Percentiles rank a stretch among this genome's conserved stretches.
These are phyloP conservation scores for Neoboletus magnificus DNA, from an alignment of 768 basidiomycete genomes.

Conservation along the genomic window DNA sequence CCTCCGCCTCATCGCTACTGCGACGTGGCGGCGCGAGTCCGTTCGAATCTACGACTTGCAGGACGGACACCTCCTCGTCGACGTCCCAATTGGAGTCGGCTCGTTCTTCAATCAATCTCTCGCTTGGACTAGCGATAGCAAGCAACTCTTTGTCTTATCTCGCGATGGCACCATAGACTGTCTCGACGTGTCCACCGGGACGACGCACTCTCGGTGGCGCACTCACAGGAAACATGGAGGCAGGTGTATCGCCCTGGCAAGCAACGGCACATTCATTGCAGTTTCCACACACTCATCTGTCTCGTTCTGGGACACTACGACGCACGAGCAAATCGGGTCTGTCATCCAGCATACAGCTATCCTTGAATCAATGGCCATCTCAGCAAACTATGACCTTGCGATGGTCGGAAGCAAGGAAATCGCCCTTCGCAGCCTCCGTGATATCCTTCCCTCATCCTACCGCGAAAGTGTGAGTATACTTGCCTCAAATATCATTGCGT, in stretches of 20 bases:
- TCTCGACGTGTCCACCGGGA: neutral
- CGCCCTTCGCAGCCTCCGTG: neutral
- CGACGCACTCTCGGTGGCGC: neutral
- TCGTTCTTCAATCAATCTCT: neutral
- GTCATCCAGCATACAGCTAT: neutral
- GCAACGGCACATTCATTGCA: too few species aligned
- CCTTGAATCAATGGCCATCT: neutral
- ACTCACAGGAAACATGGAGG: neutral
- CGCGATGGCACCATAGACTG: neutral
- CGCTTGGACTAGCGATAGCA: neutral
- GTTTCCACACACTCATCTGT: too few species aligned
- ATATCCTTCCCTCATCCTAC: neutral
- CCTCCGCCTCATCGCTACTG: neutral
- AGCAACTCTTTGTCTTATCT: neutral
- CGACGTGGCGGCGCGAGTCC: too few species aligned
- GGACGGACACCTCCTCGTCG: neutral
- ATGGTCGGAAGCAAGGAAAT: accelerated
- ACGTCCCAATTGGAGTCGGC: neutral
- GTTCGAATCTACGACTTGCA: neutral
- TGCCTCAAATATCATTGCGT: too few species aligned
- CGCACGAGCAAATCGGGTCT: neutral
- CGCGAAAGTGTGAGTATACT: neutral
- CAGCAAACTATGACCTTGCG: neutral
- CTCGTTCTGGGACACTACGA: neutral
- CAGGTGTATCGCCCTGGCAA: too few species aligned